A percentile compares a stretch with the other conserved stretches of the same genome.
These are phyloP conservation scores for Yamadazyma dendronema DNA, from an alignment of 1,139 yeast genomes.

Conservation along the genomic window DNA sequence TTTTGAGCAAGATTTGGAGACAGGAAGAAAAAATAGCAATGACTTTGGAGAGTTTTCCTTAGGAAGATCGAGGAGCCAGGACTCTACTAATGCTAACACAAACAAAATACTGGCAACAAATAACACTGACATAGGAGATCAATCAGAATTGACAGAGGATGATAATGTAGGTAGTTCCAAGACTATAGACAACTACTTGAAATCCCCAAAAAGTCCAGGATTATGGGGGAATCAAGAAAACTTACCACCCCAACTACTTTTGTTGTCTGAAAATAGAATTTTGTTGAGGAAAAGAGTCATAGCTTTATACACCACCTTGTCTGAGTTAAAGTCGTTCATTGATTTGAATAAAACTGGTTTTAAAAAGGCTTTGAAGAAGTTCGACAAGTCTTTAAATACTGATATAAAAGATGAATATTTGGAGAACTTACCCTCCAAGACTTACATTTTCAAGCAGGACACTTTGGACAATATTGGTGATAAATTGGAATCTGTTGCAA, in stretches of 20 bases:
- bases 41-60: slow-evolving; percentile 13
- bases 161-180: slow-evolving; percentile 15
- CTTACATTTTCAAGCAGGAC: slow-evolving; percentile 33
- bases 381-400: slow-evolving; percentile 59
- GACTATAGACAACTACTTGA: slow-evolving; percentile 39
- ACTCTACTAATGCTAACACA: neutral
- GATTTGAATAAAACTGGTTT: slow-evolving; percentile 70
- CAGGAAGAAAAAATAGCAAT: slow-evolving; percentile 11
- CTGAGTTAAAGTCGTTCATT: slow-evolving; percentile 64
- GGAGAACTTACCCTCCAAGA: slow-evolving; percentile 26
- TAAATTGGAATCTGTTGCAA: slow-evolving; percentile 35
- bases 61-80: slow-evolving; percentile 6
- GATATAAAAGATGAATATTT: slow-evolving; percentile 39
- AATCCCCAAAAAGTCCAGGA: slow-evolving; percentile 37
- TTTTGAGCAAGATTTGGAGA: slow-evolving; percentile 34
- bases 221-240: slow-evolving; percentile 30
- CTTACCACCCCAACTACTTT: slow-evolving; percentile 41
- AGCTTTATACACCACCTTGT: slow-evolving; percentile 56
- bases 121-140: slow-evolving; percentile 7
- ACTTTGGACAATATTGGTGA: slow-evolving; percentile 48
- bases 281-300: slow-evolving; percentile 56
- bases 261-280: slow-evolving; percentile 46
- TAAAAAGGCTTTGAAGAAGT: slow-evolving; percentile 65
- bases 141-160: slow-evolving; percentile 27
- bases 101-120: neutral